A percentile compares a stretch with the other conserved stretches of the same genome.
phyloP scores from a whole-genome alignment of 805 yeast species.

The Myxozyma udenii region DNA sequence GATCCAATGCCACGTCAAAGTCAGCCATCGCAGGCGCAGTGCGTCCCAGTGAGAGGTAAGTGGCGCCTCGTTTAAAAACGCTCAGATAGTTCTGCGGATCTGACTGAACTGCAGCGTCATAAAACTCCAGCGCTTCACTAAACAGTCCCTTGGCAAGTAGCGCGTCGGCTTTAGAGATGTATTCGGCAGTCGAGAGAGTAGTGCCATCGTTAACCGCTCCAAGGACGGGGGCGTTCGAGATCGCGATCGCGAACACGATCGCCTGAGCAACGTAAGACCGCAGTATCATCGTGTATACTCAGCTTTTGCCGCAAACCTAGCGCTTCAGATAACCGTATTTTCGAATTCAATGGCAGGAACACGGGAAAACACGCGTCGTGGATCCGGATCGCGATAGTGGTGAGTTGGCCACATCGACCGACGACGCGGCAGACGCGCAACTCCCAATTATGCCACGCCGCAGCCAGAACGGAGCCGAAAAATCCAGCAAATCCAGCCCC shows the following conservation, averaged over 20 bases:
- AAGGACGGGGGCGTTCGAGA: background rate
- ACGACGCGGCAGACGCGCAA: no score
- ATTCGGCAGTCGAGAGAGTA: conserved; percentile 5
- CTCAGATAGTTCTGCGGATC: conserved; percentile 36
- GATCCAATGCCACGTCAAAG: conserved; percentile 36
- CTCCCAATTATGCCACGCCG: no score
- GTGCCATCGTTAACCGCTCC: conserved; percentile 1
- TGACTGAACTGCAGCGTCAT: conserved; percentile 34
- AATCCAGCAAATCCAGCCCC: no score
- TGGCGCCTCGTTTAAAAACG: conserved; percentile 41
- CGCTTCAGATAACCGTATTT: no score
- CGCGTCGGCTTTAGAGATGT: conserved; percentile 22
- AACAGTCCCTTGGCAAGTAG: conserved; percentile 26
- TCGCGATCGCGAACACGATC: background rate
- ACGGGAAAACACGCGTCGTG: no score
- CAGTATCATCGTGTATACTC: background rate
- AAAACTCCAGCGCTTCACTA: conserved; percentile 26
- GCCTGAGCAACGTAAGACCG: background rate
- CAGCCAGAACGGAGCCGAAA: no score
- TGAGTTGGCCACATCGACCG: background rate
- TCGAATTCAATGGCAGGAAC: no score
- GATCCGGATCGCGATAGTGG: no score
- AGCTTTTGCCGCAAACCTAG: no score
- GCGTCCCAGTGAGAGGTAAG: conserved; percentile 38
- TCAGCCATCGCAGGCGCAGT: conserved; percentile 40